Base-by-base conservation (phyloP, 2,329 filamentous ascomycete genomes). In the Fulvia fulva region DNA sequence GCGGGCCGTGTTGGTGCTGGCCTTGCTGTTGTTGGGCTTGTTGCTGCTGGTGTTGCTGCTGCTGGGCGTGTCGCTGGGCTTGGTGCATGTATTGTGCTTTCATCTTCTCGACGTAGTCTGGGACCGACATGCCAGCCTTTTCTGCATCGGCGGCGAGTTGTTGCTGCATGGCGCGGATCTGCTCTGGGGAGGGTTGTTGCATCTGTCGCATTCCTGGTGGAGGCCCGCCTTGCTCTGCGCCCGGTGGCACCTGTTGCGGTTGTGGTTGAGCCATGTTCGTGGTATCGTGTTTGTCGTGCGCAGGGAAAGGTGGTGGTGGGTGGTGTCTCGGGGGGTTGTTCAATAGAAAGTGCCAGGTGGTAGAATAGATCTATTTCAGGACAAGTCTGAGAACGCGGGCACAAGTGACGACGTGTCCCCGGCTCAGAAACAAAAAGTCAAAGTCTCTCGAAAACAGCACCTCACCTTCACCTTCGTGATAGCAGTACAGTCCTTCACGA, bases 91-190 rank as follows among this genome's bases (percentile, higher is more conserved):
- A 83, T 67, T 85, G 77, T 51, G 74, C 71, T 65, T 78, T 77
- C 58, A 80, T 71, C 56, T 73, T 68, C 66, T 79, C 86, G 69
- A 95, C 83, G 72, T 96, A 96, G 75, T 96, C 82, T 46, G 88
- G 90, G 0, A 94, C 87, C 6, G 88, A 86, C 83, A 97, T 86
- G 73, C 92, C 92, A 63, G 87, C 84, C 76, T 89, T 91, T 70
- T 89, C 81, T 51, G 93, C 93, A 75, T 97, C 92, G 52, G 84
- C 83, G 51, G 88, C 87, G 46, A 97, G 78, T 75, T 94, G 88
- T 67, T 86, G 84, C 74, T 95, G 90, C 82, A 97, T 94, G 56
- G 83, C 82, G 57, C 85, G 84, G 63, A 96, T 89, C 78, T 97
- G 91, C 77, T 96, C 88, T 51, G 89, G 91, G 21, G 87, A 85